Percentiles rank a stretch among this genome's conserved stretches.
phyloP scores from a whole-genome alignment of 495 filamentous ascomycete genomes.

The Penicillium soppii region DNA sequence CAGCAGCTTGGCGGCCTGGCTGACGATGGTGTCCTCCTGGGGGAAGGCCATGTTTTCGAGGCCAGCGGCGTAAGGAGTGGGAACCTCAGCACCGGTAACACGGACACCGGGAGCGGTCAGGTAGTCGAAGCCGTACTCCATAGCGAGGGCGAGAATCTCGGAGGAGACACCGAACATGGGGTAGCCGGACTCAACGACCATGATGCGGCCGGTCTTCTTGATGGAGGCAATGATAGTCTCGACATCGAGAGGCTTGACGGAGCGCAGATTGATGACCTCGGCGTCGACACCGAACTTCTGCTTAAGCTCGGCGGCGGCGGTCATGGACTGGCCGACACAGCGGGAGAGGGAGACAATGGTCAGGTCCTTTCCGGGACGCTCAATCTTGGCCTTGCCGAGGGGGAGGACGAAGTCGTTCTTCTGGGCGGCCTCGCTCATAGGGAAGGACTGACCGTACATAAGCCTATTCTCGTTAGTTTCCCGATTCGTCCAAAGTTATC shows the following conservation, averaged over 20 bases:
- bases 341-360: conserved; percentile 94
- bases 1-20: conserved; percentile 80
- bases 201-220: conserved; percentile 94
- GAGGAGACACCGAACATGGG: conserved; percentile 88
- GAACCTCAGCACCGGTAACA: conserved; percentile 94
- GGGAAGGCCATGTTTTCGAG: conserved; percentile 94
- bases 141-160: conserved; percentile 88
- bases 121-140: conserved; percentile 99
- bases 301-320: conserved; percentile 85
- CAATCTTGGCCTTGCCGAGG: conserved; percentile 98
- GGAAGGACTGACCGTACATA: conserved; percentile 89
- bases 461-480: conserved; percentile 50
- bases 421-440: conserved; percentile 94
- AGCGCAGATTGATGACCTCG: conserved; percentile 97
- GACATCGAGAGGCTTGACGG: conserved; percentile 93
- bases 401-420: conserved; percentile 94
- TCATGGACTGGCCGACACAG: conserved; percentile 88
- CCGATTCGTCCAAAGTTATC: not conserved
- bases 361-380: conserved; percentile 91
- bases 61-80: conserved; percentile 85
- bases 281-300: conserved; percentile 93
- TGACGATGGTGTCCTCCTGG: conserved; percentile 75
- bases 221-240: conserved; percentile 93
- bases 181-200: conserved; percentile 94
- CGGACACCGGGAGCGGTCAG: conserved; percentile 89